Conservation (phyloP, 192 early-diverging fungal species). For the Polychytrium aggregatum region DNA sequence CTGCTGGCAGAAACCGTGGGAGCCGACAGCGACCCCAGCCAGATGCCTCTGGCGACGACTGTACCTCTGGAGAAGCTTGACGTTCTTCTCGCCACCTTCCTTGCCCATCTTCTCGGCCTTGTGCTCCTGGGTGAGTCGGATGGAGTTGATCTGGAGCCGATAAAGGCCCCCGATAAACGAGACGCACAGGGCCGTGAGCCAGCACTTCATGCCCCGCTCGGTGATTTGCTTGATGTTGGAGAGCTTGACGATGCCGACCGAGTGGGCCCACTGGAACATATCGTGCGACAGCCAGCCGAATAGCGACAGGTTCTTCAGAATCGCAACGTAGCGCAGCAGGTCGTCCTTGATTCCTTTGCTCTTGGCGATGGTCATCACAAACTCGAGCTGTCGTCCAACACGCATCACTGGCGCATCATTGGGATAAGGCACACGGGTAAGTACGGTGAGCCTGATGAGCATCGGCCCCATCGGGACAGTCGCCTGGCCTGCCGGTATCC, state of each 20-base stretch:
- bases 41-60: too few species aligned
- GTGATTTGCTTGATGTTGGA: constrained; percentile 51
- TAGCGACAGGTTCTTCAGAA: constrained; percentile 49
- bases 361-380: constrained; percentile 46
- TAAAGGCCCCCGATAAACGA: constrained; percentile 55
- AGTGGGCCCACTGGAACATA: constrained; percentile 52
- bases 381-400: constrained; percentile 59
- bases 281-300: constrained; percentile 52
- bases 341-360: constrained; percentile 44
- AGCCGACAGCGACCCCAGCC: too few species aligned
- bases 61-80: too few species aligned
- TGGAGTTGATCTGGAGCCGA: constrained; percentile 45
- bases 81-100: neutral
- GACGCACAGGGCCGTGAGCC: constrained; percentile 51
- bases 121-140: constrained; percentile 26
- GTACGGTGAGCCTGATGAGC: neutral
- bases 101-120: constrained; percentile 7
- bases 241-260: constrained; percentile 48
- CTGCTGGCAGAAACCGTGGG: too few species aligned
- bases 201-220: constrained; percentile 47
- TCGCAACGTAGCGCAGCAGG: constrained; percentile 33
- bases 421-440: neutral
- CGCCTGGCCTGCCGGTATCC: too few species aligned
- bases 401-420: constrained; percentile 41
- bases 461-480: too few species aligned